phyloP scores from a whole-genome alignment of 495 filamentous ascomycete genomes.

The Hypoxylon subgilvum region DNA sequence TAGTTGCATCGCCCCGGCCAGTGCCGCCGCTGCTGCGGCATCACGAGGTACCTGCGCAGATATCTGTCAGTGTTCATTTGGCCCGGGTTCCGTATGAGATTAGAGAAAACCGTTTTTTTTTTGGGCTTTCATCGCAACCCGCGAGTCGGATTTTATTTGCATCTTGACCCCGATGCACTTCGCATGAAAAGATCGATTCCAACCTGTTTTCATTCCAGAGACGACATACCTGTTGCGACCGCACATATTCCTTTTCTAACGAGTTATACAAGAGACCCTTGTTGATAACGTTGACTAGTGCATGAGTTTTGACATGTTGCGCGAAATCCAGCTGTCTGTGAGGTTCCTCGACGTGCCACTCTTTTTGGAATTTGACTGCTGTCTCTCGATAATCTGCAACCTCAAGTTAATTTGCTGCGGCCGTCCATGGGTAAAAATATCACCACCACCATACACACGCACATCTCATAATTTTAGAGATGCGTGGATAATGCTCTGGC shows the following conservation, averaged over 20 bases:
- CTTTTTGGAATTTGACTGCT: conserved; percentile 79
- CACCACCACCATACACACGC: no score
- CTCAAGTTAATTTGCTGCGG: conserved; percentile 42
- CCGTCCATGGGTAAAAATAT: conserved; percentile 24
- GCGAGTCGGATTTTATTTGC: conserved; percentile 23
- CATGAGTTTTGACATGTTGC: conserved; percentile 74
- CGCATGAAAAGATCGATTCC: conserved; percentile 27
- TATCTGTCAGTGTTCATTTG: conserved; percentile 52
- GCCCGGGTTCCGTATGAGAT: conserved; percentile 35
- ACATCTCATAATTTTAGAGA: conserved; percentile 12
- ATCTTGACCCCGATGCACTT: conserved; percentile 33
- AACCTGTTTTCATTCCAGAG: conserved; percentile 11
- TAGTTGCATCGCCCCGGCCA: conserved; percentile 50
- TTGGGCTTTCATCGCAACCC: conserved; percentile 34
- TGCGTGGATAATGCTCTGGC: conserved; percentile 7
- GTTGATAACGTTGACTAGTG: conserved; percentile 75
- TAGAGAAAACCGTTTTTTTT: conserved; percentile 37
- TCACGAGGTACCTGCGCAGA: conserved; percentile 53
- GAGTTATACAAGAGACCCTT: conserved; percentile 76
- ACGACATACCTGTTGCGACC: conserved; percentile 62
- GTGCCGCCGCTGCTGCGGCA: conserved; percentile 46
- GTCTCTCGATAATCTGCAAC: conserved; percentile 70
- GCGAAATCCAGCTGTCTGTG: conserved; percentile 75
- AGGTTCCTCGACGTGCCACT: conserved; percentile 75
- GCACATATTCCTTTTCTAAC: conserved; percentile 66